These are phyloP conservation scores for Saitozyma sp. DNA, from an alignment of 768 basidiomycete genomes.

Conservation along the genomic window DNA sequence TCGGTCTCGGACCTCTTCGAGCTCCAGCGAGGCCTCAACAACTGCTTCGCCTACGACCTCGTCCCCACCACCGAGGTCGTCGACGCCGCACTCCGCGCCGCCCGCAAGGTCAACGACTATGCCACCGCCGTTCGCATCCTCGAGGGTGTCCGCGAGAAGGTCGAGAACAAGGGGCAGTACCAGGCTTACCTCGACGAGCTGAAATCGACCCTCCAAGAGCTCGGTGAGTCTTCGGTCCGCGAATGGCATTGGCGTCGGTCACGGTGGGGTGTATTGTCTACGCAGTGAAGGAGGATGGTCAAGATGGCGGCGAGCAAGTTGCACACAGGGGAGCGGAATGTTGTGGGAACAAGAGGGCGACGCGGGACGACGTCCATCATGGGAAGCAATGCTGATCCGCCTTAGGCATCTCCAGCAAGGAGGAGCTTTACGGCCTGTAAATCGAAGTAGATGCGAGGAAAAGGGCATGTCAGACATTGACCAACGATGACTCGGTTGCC, in stretches of 20 bases:
- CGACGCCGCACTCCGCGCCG: slow-evolving; percentile 45
- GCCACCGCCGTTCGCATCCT: slow-evolving; percentile 94
- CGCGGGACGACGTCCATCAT: not conserved
- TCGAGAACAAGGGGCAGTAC: slow-evolving; percentile 95
- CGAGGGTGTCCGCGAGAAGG: slow-evolving; percentile 95
- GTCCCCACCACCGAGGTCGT: slow-evolving; percentile 50
- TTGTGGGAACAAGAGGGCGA: too few relatives aligned
- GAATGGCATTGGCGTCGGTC: too few relatives aligned
- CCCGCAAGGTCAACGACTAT: slow-evolving; percentile 87
- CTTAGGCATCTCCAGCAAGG: slow-evolving; percentile 63
- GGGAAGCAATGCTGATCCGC: not conserved
- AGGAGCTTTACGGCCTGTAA: slow-evolving; percentile 64
- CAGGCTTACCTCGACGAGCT: slow-evolving; percentile 89
- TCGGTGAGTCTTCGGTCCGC: slow-evolving; percentile 62
- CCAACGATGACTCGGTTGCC: too few relatives aligned
- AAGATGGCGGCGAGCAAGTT: too few relatives aligned
- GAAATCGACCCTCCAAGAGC: slow-evolving; percentile 81
- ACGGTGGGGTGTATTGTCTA: too few relatives aligned
- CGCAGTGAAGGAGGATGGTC: too few relatives aligned
- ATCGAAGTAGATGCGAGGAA: slow-evolving; percentile 1
- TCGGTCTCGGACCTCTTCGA: slow-evolving; percentile 94
- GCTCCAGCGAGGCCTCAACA: slow-evolving; percentile 97
- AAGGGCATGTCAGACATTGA: slow-evolving; percentile 5
- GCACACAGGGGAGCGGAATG: too few relatives aligned
- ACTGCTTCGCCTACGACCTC: slow-evolving; percentile 96